A percentile compares a stretch with the other conserved stretches of the same genome.
phyloP scores from a whole-genome alignment of 805 yeast genomes.

The Saccharomycopsis sp. region DNA sequence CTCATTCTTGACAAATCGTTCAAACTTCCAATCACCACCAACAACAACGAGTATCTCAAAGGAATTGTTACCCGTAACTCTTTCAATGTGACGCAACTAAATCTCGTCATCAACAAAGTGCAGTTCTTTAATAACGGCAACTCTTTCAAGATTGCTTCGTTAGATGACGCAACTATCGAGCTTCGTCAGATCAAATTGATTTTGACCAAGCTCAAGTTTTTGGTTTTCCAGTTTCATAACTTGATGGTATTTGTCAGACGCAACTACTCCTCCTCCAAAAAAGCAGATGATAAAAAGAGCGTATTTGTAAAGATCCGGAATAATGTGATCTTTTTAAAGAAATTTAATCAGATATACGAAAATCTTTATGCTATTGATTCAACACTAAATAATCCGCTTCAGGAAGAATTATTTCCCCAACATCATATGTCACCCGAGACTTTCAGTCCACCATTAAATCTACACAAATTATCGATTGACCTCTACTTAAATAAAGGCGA shows the following conservation, averaged over 20 bases:
- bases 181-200: constrained; percentile 13
- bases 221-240: constrained; percentile 11
- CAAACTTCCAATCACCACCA: constrained; percentile 19
- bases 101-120: constrained; percentile 10
- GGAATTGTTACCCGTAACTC: constrained; percentile 17
- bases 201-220: constrained; percentile 4
- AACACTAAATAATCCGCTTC: constrained; percentile 12
- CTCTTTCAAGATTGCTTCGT: constrained; percentile 6
- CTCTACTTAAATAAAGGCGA: constrained; percentile 19
- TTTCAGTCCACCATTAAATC: constrained; percentile 12
- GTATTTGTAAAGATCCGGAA: constrained; percentile 2
- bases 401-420: constrained; percentile 12
- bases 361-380: constrained; percentile 4
- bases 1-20: constrained; percentile 16
- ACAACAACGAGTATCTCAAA: constrained; percentile 16
- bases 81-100: constrained; percentile 9
- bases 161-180: constrained; percentile 6
- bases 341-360: constrained; percentile 15
- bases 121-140: constrained; percentile 13
- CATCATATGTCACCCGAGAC: constrained; percentile 5
- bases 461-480: constrained; percentile 16
- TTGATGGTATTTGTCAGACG: constrained; percentile 6
- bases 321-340: constrained; percentile 16
- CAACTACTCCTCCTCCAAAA: neutral
- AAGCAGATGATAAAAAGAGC: neutral